Evolutionary conservation across 768 basidiomycete genomes (phyloP), one percentile per base, ranked within the genome.

Genomic region (Rhizopogon vinicolor): DNA sequence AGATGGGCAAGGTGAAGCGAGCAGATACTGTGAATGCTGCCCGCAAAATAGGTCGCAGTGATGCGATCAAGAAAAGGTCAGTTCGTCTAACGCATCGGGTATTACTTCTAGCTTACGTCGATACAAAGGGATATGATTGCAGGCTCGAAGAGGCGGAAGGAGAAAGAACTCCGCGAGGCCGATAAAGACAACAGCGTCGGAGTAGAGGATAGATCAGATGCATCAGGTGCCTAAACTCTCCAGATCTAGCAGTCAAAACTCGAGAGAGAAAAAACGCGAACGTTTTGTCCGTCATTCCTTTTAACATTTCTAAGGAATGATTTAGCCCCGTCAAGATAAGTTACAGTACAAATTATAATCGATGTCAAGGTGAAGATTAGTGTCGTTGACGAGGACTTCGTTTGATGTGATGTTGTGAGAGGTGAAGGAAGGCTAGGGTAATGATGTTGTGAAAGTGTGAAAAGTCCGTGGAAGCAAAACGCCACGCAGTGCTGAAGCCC

Each of bases 1-100:
- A 84, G 65, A 91, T 98, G 84, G 91, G 91, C 55, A 92, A 89
- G 72, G 76, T 85, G 7, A 88, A 91, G 68, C 87, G 89, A 18
- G 81, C 89, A 3, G 88, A 93, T 49, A 77, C 73, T 5, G 85
- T 93, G 50, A 90, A 89, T 61, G 75, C 77, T 25, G 87, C 88
- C 4, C 77, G 87, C 40, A 80, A 76, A 58, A 78, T 91, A 48
- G 88, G 89, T 4, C 80, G 85, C 46, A 76, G 67, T 29, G 86
- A 89, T 58, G 85, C 87, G 6, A 79, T 89, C 48, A 91, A 83
- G 72, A 90, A 83, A 65, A 77, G 87, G 90, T 84, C 51, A 54
- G 76, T 60, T 25, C 19, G 42, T 37, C 10, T 44, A 12, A 14
- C 52, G 37, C 37, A 22, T 29, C 25, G 25, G 37, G 10, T 37